Evolutionary conservation across 179 eudicot genomes (phyloP).

Genomic region (Camellia oleifera): DNA sequence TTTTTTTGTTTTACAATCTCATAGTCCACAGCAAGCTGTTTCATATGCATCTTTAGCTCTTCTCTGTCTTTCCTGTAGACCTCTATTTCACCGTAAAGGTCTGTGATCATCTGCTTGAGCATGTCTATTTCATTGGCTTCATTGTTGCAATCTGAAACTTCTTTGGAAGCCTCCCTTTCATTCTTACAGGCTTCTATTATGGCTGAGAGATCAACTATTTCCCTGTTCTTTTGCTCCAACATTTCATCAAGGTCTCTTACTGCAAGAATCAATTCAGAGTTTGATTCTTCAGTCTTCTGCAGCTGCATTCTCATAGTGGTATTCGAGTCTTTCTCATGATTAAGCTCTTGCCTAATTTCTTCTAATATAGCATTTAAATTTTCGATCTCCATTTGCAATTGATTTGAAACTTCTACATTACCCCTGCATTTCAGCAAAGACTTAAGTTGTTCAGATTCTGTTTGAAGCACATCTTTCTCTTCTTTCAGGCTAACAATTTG

Average conservation of each 20-base stretch:
- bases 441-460: conserved; percentile 51
- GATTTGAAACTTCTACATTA: conserved; percentile 29
- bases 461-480: conserved; percentile 57
- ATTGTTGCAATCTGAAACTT: conserved; percentile 19
- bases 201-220: conserved; percentile 45
- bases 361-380: conserved; percentile 31
- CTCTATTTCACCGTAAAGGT: conserved; percentile 57
- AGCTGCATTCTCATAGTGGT: conserved; percentile 49
- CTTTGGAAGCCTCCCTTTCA: conserved; percentile 27
- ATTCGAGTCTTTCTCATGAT: conserved; percentile 50
- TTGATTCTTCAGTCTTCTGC: conserved; percentile 81
- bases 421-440: conserved; percentile 16
- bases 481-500: conserved; percentile 48
- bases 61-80: conserved; percentile 44
- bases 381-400: conserved; percentile 26
- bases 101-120: conserved; percentile 43
- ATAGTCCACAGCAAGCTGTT: conserved; percentile 42
- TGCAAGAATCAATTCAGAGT: conserved; percentile 68
- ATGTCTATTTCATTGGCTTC: conserved; percentile 31
- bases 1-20: conserved; percentile 58
- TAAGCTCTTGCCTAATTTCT: conserved; percentile 46
- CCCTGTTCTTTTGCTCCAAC: conserved; percentile 53
- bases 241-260: conserved; percentile 68
- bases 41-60: conserved; percentile 40
- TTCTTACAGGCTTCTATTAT: conserved; percentile 30